Evolutionary conservation across 2,329 filamentous ascomycete species (phyloP), one percentile per base, ranked within the genome.

Genomic region (Apiospora aurea): DNA sequence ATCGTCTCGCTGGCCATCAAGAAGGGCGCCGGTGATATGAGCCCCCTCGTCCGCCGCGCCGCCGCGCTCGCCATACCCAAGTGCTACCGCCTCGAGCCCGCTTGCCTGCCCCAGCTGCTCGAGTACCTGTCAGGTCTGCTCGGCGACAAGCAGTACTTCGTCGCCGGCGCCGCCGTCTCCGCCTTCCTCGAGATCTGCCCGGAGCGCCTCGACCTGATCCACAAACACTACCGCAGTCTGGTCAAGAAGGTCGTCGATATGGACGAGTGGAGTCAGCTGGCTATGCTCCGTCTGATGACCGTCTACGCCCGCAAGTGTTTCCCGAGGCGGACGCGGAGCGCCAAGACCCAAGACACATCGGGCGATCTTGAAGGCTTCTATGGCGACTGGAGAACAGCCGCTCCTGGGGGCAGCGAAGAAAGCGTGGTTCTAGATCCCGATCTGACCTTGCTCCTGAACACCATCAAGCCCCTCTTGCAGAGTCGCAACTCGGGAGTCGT

Each of bases 251-350:
- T 98, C 70, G 94, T 98, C 34, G 96, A 99, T 80, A 99, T 99
- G 96, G 96, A 99, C 79, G 96, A 99, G 83, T 99, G 96, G 96
- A 93, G 95, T 57, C 96, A 99, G 83, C 82, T 98, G 70, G 93
- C 94, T 2, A 93, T 93, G 2, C 80, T 99, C 76, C 89, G 91
- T 51, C 85, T 99, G 75, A 92, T 98, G 90, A 92, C 93, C 1
- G 85, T 91, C 29, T 99, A 99, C 81, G 91, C 94, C 1, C 90
- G 96, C 71, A 93, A 90, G 79, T 98, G 94, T 81, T 99, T 99
- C 77, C 95, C 96, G 0, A 87, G 88, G 71, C 88, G 88, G 79
- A 92, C 86, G 11, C 90, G 86, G 75, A 83, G 88, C 2, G 90
- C 86, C 57, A 90, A 85, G 75, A 78, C 75, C 67, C 82, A 79